A percentile compares a stretch with the other conserved stretches of the same genome.
phyloP scores from a whole-genome alignment of 106 monocot genomes.

The Agapanthus africanus region DNA sequence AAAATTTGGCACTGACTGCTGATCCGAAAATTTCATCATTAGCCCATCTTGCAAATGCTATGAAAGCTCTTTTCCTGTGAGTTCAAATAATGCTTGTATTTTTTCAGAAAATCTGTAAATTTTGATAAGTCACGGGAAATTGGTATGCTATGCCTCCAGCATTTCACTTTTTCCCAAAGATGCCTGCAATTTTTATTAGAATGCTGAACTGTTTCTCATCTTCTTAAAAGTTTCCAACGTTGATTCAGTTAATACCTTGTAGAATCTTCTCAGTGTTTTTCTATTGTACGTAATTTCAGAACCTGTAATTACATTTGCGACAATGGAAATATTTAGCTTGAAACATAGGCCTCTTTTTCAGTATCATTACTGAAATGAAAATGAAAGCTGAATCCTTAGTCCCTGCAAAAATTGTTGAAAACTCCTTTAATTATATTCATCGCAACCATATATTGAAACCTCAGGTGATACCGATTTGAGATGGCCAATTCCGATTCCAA shows the following conservation, averaged over 20 bases:
- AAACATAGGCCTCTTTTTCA: not conserved
- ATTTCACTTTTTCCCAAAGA: not conserved
- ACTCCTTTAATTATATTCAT: not conserved
- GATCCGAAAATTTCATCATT: conserved; percentile 39
- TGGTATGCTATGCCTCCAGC: not conserved
- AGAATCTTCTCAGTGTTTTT: not conserved
- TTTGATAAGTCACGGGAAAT: not conserved
- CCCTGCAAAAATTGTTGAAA: not conserved
- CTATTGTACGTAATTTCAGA: not conserved
- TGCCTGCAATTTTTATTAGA: not conserved
- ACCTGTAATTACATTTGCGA: not conserved
- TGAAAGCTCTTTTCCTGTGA: conserved; percentile 57
- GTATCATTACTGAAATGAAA: conserved; percentile 5
- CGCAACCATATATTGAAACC: no score
- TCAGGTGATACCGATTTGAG: no score
- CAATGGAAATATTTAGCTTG: not conserved
- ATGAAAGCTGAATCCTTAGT: not conserved
- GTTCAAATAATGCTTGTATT: no score
- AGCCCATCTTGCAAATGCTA: conserved; percentile 59
- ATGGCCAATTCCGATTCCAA: no score
- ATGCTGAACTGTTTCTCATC: no score
- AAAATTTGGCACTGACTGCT: conserved; percentile 31
- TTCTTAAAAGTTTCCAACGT: not conserved
- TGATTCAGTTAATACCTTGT: not conserved
- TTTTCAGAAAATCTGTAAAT: conserved; percentile 1